phyloP scores from a whole-genome alignment of 2,329 filamentous ascomycete genomes.

The Pseudogymnoascus sp. region DNA sequence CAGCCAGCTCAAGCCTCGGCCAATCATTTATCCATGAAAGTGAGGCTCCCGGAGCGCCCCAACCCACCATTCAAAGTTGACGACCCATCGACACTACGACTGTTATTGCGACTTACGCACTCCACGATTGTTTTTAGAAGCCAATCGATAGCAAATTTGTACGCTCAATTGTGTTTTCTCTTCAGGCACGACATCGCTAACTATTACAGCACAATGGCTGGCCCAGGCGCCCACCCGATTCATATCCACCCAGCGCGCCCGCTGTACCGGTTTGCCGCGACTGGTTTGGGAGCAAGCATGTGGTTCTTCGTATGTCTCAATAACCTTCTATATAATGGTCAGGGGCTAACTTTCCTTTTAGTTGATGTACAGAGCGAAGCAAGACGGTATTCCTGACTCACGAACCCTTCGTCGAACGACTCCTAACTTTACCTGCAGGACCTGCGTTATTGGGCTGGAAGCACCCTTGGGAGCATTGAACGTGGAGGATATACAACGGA shows the following conservation, averaged over 20 bases:
- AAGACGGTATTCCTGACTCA: conserved; percentile 62
- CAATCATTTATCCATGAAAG: conserved; percentile 8
- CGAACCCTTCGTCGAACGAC: neutral
- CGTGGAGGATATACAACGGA: conserved; percentile 8
- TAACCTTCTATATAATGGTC: conserved; percentile 14
- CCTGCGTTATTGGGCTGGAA: conserved; percentile 84
- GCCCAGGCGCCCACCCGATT: conserved; percentile 41
- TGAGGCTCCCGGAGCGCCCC: conserved; percentile 5
- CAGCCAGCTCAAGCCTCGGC: conserved; percentile 1
- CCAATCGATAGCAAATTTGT: neutral
- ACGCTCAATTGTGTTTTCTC: neutral
- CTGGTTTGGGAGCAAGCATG: conserved; percentile 87
- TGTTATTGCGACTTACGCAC: neutral
- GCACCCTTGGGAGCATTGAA: conserved; percentile 92
- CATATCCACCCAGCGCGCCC: conserved; percentile 55
- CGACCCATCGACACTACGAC: neutral
- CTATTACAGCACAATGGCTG: conserved; percentile 6
- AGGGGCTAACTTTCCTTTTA: conserved; percentile 33
- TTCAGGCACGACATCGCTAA: neutral
- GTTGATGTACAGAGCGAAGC: conserved; percentile 94
- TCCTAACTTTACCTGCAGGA: conserved; percentile 33
- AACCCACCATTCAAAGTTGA: conserved; percentile 8
- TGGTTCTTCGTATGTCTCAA: conserved; percentile 85
- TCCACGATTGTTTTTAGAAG: conserved; percentile 2
- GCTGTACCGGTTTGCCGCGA: conserved; percentile 79